These are phyloP conservation scores for Puya raimondii DNA, from an alignment of 176 grass and related monocot species.

Conservation along the genomic window DNA sequence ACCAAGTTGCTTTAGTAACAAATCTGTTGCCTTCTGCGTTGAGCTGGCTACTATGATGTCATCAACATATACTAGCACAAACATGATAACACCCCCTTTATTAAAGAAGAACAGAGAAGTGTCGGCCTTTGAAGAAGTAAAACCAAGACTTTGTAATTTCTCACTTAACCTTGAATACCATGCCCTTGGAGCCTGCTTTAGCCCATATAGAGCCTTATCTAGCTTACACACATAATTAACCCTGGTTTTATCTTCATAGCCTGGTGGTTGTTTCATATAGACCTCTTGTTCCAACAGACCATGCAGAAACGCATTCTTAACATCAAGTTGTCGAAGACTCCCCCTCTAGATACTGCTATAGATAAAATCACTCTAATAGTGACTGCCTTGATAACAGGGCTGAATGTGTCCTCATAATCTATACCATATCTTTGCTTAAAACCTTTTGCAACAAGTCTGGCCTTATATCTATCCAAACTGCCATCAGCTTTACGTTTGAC, in stretches of 20 bases:
- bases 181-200: conserved; percentile 10
- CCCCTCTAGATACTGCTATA: no score
- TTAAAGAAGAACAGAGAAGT: not conserved
- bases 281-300: not conserved
- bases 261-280: conserved; percentile 5
- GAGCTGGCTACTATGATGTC: not conserved
- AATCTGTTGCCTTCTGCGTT: not conserved
- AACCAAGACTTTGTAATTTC: not conserved
- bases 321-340: no score
- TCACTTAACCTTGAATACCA: conserved; percentile 5
- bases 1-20: not conserved
- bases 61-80: not conserved
- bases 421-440: not conserved
- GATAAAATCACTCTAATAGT: not conserved
- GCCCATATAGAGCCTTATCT: not conserved
- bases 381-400: not conserved
- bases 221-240: conserved; percentile 2
- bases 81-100: not conserved
- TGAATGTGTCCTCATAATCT: not conserved
- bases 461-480: not conserved
- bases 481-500: not conserved
- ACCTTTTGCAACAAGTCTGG: not conserved
- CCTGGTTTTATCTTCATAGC: not conserved
- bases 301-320: not conserved
- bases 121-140: not conserved